Percentiles rank a stretch among this genome's conserved stretches.
These are phyloP conservation scores for Hyaloraphidium curvatum DNA, from an alignment of 192 early-diverging fungal genomes.

Conservation along the genomic window DNA sequence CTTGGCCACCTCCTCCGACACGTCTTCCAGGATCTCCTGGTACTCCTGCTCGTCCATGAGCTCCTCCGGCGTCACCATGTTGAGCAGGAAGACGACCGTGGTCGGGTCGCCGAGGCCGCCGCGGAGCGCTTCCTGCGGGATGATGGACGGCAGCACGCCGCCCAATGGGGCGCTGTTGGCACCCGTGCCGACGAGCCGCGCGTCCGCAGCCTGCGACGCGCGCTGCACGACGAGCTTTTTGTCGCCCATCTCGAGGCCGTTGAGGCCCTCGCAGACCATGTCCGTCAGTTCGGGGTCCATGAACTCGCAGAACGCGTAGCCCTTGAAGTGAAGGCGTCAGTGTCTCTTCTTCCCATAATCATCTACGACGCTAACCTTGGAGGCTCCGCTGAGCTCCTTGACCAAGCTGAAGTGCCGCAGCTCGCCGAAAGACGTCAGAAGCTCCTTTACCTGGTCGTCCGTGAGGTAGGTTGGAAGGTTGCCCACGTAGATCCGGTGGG, in stretches of 20 bases:
- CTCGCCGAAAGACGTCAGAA: conserved; percentile 85
- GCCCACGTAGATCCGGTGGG: conserved; percentile 87
- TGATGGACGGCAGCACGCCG: not conserved
- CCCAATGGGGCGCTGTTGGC: too few species aligned
- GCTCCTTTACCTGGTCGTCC: conserved; percentile 84
- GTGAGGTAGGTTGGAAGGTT: conserved; percentile 73
- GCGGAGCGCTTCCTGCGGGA: not conserved
- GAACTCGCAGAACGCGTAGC: conserved; percentile 96
- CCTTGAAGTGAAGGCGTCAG: conserved; percentile 21
- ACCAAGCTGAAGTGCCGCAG: conserved; percentile 83
- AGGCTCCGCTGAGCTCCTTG: conserved; percentile 55
- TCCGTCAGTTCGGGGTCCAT: conserved; percentile 73
- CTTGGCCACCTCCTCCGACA: conserved; percentile 70
- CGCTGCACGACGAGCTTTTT: conserved; percentile 84
- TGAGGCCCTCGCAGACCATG: conserved; percentile 81
- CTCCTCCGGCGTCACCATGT: conserved; percentile 82
- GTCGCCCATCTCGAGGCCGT: conserved; percentile 89
- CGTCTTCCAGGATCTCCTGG: conserved; percentile 73
- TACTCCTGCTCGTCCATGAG: conserved; percentile 71
- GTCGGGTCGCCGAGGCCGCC: conserved; percentile 47
- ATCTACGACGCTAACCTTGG: conserved; percentile 35
- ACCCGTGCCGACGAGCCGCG: not conserved
- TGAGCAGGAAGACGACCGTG: conserved; percentile 67
- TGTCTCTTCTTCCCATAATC: too few species aligned
- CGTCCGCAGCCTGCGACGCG: conserved; percentile 32